Percentiles rank a stretch among this genome's conserved stretches.
phyloP scores from a whole-genome alignment of 768 basidiomycete species.

The Chlorophyllum brunneum region DNA sequence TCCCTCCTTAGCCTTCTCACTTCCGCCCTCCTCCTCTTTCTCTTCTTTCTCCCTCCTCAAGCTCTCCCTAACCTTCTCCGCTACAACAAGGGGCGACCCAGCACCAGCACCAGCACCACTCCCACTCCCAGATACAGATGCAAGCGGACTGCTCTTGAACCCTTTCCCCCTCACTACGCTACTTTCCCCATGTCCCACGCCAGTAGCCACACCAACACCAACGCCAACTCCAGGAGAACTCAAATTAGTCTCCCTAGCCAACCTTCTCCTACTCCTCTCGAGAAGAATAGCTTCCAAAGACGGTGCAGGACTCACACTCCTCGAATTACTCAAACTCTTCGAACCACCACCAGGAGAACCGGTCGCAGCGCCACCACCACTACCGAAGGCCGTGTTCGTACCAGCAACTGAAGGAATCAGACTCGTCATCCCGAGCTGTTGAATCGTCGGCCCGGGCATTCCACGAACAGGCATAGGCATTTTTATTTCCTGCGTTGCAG shows the following conservation, averaged over 20 bases:
- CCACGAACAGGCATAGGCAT: slow-evolving; percentile 12
- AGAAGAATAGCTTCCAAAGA: slow-evolving; percentile 65
- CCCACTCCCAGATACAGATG: no score
- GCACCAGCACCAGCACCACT: slow-evolving; percentile 8
- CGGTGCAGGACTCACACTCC: slow-evolving; percentile 45
- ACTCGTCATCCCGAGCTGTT: slow-evolving; percentile 4
- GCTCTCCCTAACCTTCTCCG: no score
- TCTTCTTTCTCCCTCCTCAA: no score
- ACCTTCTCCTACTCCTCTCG: slow-evolving; percentile 56
- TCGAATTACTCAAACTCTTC: slow-evolving; percentile 19
- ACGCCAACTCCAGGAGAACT: slow-evolving; percentile 3
- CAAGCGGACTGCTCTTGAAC: slow-evolving; percentile 72
- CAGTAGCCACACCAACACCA: not conserved
- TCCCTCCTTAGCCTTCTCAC: no score
- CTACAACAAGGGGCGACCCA: no score
- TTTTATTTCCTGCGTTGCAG: not conserved
- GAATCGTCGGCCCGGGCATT: not conserved
- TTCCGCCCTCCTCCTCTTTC: no score
- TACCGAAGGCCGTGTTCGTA: slow-evolving; percentile 17
- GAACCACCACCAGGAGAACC: not conserved
- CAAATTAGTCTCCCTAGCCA: slow-evolving; percentile 18
- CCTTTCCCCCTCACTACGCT: slow-evolving; percentile 42
- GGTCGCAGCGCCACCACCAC: no score
- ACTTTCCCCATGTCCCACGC: slow-evolving; percentile 14
- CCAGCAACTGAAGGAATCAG: slow-evolving; percentile 12